Evolutionary conservation across 139 green algal species (phyloP).

Genomic region (Penium margaritaceum): DNA sequence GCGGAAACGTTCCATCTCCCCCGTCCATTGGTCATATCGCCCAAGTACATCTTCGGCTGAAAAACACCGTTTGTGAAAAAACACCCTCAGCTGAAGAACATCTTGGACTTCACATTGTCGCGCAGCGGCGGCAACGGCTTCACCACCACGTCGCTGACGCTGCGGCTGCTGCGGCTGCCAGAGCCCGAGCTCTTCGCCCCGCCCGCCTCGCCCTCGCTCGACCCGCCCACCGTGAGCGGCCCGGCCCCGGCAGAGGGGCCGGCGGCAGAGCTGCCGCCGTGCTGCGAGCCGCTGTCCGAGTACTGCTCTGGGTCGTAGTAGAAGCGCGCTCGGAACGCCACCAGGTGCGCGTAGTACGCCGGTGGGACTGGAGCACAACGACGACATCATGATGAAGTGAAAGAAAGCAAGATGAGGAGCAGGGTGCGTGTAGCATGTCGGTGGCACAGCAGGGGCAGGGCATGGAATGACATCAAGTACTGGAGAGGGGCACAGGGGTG

Average conservation of each 20-base stretch:
- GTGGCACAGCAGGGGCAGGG: too few relatives aligned
- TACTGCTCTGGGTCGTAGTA: constrained; percentile 29
- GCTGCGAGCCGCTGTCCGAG: neutral
- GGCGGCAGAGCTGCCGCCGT: neutral
- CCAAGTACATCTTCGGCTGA: too few relatives aligned
- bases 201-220: neutral
- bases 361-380: constrained; percentile 10
- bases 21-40: too few relatives aligned
- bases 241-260: neutral
- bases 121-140: neutral
- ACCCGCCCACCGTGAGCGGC: neutral
- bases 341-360: constrained; percentile 43
- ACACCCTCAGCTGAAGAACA: constrained; percentile 8
- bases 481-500: too few relatives aligned
- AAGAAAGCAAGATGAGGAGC: too few relatives aligned
- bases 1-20: too few relatives aligned
- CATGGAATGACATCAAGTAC: too few relatives aligned
- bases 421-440: too few relatives aligned
- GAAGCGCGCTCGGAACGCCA: constrained; percentile 30
- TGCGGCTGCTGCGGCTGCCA: constrained; percentile 3
- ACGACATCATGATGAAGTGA: neutral
- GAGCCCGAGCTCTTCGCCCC: too few relatives aligned
- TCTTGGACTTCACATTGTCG: neutral
- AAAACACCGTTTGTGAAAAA: too few relatives aligned
- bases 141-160: neutral